Evolutionary conservation across 2,329 filamentous ascomycete genomes (phyloP).

Genomic region (Peltaster fructicola): DNA sequence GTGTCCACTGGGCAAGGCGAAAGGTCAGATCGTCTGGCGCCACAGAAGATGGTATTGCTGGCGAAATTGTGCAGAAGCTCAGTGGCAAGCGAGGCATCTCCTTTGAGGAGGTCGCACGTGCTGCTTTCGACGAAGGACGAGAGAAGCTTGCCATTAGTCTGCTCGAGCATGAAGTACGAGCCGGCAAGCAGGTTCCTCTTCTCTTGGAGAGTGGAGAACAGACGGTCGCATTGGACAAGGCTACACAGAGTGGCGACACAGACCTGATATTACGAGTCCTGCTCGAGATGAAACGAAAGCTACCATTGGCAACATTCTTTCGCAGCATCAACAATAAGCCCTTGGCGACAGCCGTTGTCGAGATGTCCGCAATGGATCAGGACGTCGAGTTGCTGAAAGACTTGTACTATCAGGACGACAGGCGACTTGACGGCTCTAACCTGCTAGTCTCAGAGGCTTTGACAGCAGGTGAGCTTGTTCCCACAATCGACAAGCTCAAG

Average conservation of each 20-base stretch:
- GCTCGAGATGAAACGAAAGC: conserved; percentile 71
- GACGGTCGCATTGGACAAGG: conserved; percentile 85
- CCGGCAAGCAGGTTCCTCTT: conserved; percentile 88
- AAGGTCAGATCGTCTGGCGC: conserved; percentile 76
- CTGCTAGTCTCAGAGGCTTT: conserved; percentile 77
- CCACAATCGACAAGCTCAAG: conserved; percentile 71
- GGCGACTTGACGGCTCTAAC: conserved; percentile 70
- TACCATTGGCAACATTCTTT: conserved; percentile 84
- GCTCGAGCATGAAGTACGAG: conserved; percentile 81
- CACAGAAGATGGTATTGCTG: conserved; percentile 76
- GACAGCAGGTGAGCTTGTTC: conserved; percentile 48
- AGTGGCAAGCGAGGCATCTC: conserved; percentile 82
- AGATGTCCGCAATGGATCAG: conserved; percentile 63
- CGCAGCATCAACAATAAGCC: conserved; percentile 73
- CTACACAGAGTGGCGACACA: conserved; percentile 86
- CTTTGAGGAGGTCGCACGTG: conserved; percentile 81
- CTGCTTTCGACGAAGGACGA: conserved; percentile 87
- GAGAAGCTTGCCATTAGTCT: conserved; percentile 76
- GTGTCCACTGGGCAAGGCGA: conserved; percentile 90
- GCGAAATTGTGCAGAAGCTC: conserved; percentile 69
- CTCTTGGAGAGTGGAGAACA: conserved; percentile 92
- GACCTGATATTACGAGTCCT: conserved; percentile 85
- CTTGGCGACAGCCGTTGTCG: conserved; percentile 73
- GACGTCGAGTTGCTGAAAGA: conserved; percentile 78
- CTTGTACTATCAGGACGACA: conserved; percentile 92